Percentiles rank a stretch among this genome's conserved stretches.
Conservation (phyloP, 1,139 yeast species). For the Magnusiomyces sp. region DNA sequence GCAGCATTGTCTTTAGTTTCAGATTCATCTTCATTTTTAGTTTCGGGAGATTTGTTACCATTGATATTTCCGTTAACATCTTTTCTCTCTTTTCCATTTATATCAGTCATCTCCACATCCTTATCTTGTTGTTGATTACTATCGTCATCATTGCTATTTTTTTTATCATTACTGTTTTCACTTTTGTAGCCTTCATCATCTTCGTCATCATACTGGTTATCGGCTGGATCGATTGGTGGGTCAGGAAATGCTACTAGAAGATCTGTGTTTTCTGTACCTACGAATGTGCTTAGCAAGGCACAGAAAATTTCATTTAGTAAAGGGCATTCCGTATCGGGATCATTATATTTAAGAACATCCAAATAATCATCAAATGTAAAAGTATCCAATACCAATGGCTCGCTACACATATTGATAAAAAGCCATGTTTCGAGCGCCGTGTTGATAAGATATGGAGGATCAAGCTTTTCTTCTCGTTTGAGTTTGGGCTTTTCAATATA, state of each 20-base stretch:
- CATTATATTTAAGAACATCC: constrained; percentile 46
- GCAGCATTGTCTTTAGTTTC: constrained; percentile 11
- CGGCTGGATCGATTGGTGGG: constrained; percentile 22
- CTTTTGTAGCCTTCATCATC: constrained; percentile 31
- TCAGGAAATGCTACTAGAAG: constrained; percentile 38
- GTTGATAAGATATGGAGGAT: constrained; percentile 20
- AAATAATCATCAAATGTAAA: constrained; percentile 76
- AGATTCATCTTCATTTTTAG: constrained; percentile 20
- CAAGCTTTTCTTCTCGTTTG: constrained; percentile 9
- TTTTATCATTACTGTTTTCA: constrained; percentile 23
- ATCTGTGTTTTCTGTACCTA: constrained; percentile 21
- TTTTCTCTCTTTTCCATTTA: constrained; percentile 7
- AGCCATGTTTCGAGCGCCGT: constrained; percentile 56
- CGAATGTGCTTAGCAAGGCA: constrained; percentile 34
- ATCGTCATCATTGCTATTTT: constrained; percentile 29
- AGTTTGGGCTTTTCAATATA: constrained; percentile 10
- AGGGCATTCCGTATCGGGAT: constrained; percentile 43
- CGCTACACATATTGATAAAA: constrained; percentile 62
- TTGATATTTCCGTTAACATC: constrained; percentile 13
- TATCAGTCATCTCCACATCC: constrained; percentile 18
- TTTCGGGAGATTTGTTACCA: constrained; percentile 16
- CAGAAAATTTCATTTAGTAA: constrained; percentile 68
- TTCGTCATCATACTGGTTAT: constrained; percentile 17
- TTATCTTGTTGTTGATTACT: constrained; percentile 1
- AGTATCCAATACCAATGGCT: constrained; percentile 55